Percentiles rank a stretch among this genome's conserved stretches.
These are phyloP conservation scores for Porpolomopsis calyptriformis DNA, from an alignment of 768 basidiomycete genomes.

Conservation along the genomic window DNA sequence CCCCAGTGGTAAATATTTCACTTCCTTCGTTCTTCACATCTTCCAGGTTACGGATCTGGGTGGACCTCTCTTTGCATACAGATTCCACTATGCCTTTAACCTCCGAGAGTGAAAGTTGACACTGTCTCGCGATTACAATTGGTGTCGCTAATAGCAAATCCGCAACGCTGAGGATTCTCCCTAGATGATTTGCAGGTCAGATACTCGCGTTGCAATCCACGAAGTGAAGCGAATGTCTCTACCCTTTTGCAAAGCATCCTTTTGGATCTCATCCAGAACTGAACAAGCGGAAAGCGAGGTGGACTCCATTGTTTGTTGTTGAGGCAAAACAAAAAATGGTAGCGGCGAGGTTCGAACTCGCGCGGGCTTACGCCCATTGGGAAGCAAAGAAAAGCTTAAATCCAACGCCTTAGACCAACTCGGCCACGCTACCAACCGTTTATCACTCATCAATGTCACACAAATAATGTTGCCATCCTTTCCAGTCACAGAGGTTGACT, in stretches of 20 bases:
- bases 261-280: constrained; percentile 23
- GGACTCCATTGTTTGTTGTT: constrained; percentile 8
- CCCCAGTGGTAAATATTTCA: constrained; percentile 63
- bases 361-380: constrained; percentile 78
- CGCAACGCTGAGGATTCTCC: constrained; percentile 33
- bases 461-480: no score
- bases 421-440: constrained; percentile 42
- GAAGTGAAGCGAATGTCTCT: background rate
- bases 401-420: constrained; percentile 86
- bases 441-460: background rate
- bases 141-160: constrained; percentile 42
- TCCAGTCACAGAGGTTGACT: no score
- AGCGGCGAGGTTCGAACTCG: constrained; percentile 89
- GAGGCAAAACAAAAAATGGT: constrained; percentile 29
- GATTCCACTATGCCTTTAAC: constrained; percentile 39
- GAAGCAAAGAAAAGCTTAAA: constrained; percentile 63
- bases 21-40: constrained; percentile 26
- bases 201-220: background rate
- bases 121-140: constrained; percentile 45
- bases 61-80: constrained; percentile 35
- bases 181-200: constrained; percentile 22
- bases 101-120: constrained; percentile 36
- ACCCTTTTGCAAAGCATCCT: constrained; percentile 30
- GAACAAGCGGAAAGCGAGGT: constrained; percentile 9
- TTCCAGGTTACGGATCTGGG: constrained; percentile 31